These are phyloP conservation scores for Clarireedia homoeocarpa DNA, from an alignment of 2,329 filamentous ascomycete genomes.

Conservation along the genomic window DNA sequence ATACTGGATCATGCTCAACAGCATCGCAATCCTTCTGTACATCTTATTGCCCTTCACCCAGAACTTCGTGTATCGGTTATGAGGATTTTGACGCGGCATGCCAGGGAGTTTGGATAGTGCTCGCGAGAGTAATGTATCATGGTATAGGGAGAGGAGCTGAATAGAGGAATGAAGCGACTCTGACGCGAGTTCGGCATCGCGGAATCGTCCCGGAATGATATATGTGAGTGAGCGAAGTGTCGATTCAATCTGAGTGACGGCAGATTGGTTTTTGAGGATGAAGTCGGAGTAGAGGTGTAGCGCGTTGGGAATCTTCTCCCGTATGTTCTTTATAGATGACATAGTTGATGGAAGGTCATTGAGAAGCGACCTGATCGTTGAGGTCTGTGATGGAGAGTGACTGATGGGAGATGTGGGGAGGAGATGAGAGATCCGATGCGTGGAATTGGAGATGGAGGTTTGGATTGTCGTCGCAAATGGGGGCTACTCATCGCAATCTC, in stretches of 20 bases:
- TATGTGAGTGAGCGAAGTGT: constrained; percentile 89
- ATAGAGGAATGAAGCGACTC: constrained; percentile 86
- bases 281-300: constrained; percentile 74
- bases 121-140: constrained; percentile 75
- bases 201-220: constrained; percentile 84
- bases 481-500: constrained; percentile 1
- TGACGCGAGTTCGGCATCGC: constrained; percentile 89
- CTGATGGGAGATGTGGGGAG: not conserved
- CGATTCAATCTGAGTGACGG: constrained; percentile 92
- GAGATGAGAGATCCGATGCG: not conserved
- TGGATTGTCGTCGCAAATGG: constrained; percentile 2
- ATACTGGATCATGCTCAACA: constrained; percentile 86
- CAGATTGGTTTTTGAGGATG: constrained; percentile 88
- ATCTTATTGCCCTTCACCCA: constrained; percentile 56
- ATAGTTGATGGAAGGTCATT: not conserved
- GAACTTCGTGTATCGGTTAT: constrained; percentile 59
- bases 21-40: constrained; percentile 73
- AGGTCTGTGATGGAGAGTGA: not conserved
- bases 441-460: not conserved
- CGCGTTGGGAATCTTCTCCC: constrained; percentile 32
- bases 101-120: constrained; percentile 50
- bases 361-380: not conserved
- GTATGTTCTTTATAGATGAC: constrained; percentile 12
- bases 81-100: constrained; percentile 41
- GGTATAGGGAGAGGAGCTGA: constrained; percentile 84